phyloP scores from a whole-genome alignment of 805 yeast species.

The Candida boleticola region DNA sequence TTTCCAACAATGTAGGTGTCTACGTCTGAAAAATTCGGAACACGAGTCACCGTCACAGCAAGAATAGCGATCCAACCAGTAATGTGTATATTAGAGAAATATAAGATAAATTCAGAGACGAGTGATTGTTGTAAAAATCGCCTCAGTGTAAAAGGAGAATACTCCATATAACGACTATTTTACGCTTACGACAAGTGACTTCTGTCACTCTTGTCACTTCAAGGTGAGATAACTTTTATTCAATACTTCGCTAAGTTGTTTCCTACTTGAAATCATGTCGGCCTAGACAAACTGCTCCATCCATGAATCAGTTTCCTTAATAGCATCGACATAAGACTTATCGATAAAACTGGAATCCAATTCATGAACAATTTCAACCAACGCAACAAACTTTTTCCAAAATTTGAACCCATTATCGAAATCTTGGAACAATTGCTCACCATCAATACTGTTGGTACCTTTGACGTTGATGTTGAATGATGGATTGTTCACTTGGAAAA shows the following conservation, averaged over 20 bases:
- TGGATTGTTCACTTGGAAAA: constrained; percentile 36
- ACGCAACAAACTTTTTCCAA: constrained; percentile 33
- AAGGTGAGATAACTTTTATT: too few species aligned
- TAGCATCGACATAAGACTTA: constrained; percentile 19
- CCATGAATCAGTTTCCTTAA: constrained; percentile 30
- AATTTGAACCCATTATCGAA: constrained; percentile 30
- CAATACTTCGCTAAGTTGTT: too few species aligned
- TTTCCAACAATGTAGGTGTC: constrained; percentile 43
- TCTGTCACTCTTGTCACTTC: too few species aligned
- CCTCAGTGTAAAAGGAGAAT: too few species aligned
- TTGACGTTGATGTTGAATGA: constrained; percentile 41
- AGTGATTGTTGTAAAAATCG: too few species aligned
- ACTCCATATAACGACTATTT: too few species aligned
- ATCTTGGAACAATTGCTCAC: constrained; percentile 29
- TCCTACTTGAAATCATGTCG: too few species aligned
- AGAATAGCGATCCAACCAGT: too few species aligned
- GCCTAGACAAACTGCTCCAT: constrained; percentile 21
- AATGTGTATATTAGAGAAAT: too few species aligned
- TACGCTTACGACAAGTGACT: too few species aligned
- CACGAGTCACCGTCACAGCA: too few species aligned
- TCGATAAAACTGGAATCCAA: constrained; percentile 25
- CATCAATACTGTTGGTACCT: constrained; percentile 39
- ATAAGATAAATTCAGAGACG: too few species aligned
- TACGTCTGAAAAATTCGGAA: constrained; percentile 32
- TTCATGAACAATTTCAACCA: constrained; percentile 24